phyloP scores from a whole-genome alignment of 2,329 filamentous ascomycete species.

The Chrysosporium queenslandicum region DNA sequence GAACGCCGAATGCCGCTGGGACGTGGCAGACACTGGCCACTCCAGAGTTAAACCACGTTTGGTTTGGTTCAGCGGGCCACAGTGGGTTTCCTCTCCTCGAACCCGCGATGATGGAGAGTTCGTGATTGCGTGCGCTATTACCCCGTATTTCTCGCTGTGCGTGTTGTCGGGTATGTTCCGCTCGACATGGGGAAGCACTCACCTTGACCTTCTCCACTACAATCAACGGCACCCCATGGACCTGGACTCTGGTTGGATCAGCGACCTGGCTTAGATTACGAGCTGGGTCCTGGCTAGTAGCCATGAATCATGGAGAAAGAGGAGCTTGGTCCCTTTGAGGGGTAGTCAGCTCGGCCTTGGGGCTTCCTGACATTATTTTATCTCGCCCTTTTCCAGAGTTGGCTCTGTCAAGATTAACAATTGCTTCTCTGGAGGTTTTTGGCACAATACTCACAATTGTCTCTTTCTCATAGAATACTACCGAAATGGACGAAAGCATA shows the following conservation, averaged over 20 bases:
- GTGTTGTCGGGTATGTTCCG: conserved; percentile 7
- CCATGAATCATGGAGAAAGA: background rate
- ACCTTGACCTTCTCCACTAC: background rate
- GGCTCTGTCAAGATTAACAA: background rate
- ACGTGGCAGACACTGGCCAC: too few species aligned
- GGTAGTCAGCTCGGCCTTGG: background rate
- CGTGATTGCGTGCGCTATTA: background rate
- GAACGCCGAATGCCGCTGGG: conserved; percentile 2
- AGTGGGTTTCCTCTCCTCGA: too few species aligned
- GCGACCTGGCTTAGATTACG: background rate
- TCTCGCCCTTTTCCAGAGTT: background rate
- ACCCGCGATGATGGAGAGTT: background rate
- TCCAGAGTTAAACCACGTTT: background rate
- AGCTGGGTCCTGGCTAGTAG: background rate
- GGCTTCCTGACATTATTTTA: background rate
- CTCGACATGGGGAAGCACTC: background rate
- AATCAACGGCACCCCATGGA: background rate
- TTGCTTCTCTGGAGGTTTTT: background rate
- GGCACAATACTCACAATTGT: background rate
- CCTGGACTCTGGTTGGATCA: background rate
- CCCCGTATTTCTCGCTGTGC: background rate
- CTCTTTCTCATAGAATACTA: background rate
- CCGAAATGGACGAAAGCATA: conserved; percentile 3
- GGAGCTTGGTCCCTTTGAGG: background rate
- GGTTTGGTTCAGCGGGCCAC: background rate